These are phyloP conservation scores for Lentinula edodes DNA, from an alignment of 768 basidiomycete genomes.

Conservation along the genomic window DNA sequence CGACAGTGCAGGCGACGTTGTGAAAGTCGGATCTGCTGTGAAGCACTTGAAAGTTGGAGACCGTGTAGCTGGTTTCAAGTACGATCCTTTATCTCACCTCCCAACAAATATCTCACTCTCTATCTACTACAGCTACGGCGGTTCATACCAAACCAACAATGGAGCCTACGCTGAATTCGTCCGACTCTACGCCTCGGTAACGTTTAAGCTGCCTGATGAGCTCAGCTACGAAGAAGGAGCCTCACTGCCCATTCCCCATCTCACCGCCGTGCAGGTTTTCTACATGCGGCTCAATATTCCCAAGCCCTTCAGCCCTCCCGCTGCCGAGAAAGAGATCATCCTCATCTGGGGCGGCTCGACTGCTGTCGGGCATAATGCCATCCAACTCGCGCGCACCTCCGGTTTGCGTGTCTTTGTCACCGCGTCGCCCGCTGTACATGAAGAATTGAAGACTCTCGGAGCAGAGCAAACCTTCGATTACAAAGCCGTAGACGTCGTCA, in stretches of 20 bases:
- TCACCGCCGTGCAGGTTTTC: constrained; percentile 3
- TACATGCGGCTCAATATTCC: constrained; percentile 4
- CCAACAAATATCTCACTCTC: background rate
- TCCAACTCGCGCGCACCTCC: constrained; percentile 1
- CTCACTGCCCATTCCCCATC: constrained; percentile 4
- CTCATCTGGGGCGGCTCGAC: constrained; percentile 6
- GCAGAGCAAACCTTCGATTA: constrained; percentile 1
- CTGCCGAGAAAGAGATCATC: background rate
- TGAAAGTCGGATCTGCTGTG: constrained; percentile 5
- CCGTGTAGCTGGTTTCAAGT: constrained; percentile 4
- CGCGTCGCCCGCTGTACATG: background rate
- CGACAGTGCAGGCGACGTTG: constrained; percentile 3
- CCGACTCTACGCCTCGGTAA: background rate
- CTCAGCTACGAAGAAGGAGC: constrained; percentile 4
- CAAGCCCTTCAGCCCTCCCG: background rate
- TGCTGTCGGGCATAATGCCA: constrained; percentile 3
- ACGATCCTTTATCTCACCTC: background rate
- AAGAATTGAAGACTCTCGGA: constrained; percentile 3
- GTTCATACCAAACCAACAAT: constrained; percentile 2
- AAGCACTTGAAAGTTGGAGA: constrained; percentile 7
- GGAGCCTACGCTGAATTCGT: constrained; percentile 4
- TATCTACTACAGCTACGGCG: background rate
- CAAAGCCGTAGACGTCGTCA: background rate
- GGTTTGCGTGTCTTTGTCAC: constrained; percentile 4
- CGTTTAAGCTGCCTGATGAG: background rate